Evolutionary conservation across 1,284 basidiomycete genomes (phyloP), one percentile per base, ranked within the genome.

Genomic region (Cutaneotrichosporon spelunceum): DNA sequence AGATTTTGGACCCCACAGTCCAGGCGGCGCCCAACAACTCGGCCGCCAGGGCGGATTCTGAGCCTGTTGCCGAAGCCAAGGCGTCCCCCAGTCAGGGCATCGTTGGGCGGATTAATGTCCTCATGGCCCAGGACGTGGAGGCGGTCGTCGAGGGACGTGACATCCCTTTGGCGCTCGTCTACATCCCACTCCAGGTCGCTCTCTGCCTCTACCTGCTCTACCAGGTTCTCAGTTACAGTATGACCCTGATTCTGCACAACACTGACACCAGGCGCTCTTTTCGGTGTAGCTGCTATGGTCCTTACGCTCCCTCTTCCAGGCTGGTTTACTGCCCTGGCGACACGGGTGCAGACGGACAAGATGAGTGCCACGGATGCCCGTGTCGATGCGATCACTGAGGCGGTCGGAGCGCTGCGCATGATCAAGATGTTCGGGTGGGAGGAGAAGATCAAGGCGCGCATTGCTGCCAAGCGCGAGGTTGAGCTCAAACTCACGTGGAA

Each of bases 371-470:
- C 83, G 1, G 84, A 85, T 67, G 80, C 80, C 9, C 78, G 84
- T 47, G 81, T 85, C 2, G 81, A 84, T 65, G 70, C 75, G 2
- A 77, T 85, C 50, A 82, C 83, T 1, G 84, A 85, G 73, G 61
- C 72, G 6, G 57, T 73, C 24, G 66, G 68, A 5, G 70, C 72
- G 47, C 68, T 74, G 9, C 63, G 85, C 27, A 86, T 86, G 82
- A 79, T 87, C 75, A 88, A 88, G 76, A 82, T 88, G 66, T 88
- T 89, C 66, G 87, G 84, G 10, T 87, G 86, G 86, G 86, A 87
- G 69, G 75, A 76, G 21, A 82, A 83, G 66, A 83, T 85, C 74
- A 80, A 83, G 60, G 75, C 80, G 24, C 79, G 81, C 55, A 79
- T 87, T 44, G 77, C 80, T 16, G 80, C 80, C n/a, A 84, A 83